A percentile compares a stretch with the other conserved stretches of the same genome.
These are phyloP conservation scores for Dorcoceras hygrometricum DNA, from an alignment of 257 asterid species.

Conservation along the genomic window DNA sequence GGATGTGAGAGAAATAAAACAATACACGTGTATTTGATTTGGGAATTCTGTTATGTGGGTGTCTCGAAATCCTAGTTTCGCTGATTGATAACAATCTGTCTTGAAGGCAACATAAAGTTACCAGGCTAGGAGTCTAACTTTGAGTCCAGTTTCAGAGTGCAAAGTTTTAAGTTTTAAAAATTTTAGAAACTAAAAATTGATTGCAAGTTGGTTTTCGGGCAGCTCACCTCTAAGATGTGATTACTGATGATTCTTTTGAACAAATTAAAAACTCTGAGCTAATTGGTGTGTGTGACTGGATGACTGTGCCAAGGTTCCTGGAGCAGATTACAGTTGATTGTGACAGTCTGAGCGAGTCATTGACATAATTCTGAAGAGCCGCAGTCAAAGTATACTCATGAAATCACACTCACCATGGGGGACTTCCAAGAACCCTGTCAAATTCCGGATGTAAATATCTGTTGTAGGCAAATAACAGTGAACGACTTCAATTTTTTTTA, in stretches of 20 bases:
- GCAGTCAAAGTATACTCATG: conserved; percentile 33
- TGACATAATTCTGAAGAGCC: not conserved
- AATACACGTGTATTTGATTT: too few relatives aligned
- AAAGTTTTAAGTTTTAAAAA: not conserved
- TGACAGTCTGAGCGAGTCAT: not conserved
- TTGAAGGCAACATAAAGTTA: too few relatives aligned
- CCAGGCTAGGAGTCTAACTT: too few relatives aligned
- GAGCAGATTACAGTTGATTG: not conserved
- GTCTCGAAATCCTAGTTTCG: too few relatives aligned
- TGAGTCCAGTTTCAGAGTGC: not conserved
- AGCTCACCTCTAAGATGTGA: not conserved
- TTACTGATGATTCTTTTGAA: not conserved
- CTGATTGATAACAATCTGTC: too few relatives aligned
- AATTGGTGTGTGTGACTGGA: not conserved
- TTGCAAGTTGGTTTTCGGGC: not conserved
- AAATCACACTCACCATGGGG: conserved; percentile 70
- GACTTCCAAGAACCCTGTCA: conserved; percentile 70
- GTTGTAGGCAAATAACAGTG: not conserved
- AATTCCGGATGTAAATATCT: conserved; percentile 65
- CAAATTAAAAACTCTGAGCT: not conserved
- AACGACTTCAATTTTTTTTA: not conserved
- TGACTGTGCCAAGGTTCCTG: not conserved
- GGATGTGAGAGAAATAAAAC: too few relatives aligned
- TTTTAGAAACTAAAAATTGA: too few relatives aligned
- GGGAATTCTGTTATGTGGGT: too few relatives aligned